Conservation (phyloP, 1,284 basidiomycete genomes). For the Cutaneotrichosporon spelunceum region DNA sequence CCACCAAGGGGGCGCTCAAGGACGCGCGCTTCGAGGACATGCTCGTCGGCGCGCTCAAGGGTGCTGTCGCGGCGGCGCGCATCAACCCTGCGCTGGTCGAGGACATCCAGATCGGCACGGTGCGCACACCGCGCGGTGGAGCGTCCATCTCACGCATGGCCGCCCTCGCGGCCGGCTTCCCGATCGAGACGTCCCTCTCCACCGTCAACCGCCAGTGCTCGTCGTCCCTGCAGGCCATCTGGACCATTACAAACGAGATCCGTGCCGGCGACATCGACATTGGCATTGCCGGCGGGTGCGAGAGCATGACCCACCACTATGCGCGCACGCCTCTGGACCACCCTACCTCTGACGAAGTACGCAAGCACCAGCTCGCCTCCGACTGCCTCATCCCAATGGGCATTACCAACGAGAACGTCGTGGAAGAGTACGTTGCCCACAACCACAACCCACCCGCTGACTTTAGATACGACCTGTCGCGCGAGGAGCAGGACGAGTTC, state of each 20-base stretch:
- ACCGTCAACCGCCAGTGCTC: constrained; percentile 92
- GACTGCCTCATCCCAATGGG: constrained; percentile 97
- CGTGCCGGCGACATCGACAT: constrained; percentile 81
- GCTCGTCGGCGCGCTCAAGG: constrained; percentile 65
- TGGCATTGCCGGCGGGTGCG: constrained; percentile 92
- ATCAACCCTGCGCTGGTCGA: constrained; percentile 80
- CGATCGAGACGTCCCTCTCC: constrained; percentile 59
- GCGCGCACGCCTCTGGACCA: constrained; percentile 68
- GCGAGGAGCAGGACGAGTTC: constrained; percentile 76
- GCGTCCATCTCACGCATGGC: constrained; percentile 25
- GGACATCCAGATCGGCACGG: constrained; percentile 57
- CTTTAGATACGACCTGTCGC: constrained; percentile 54
- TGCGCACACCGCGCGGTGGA: constrained; percentile 49
- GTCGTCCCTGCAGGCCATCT: constrained; percentile 68
- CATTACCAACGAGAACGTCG: constrained; percentile 87
- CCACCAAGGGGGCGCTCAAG: constrained; percentile 83
- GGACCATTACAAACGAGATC: constrained; percentile 72
- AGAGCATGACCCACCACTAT: constrained; percentile 88
- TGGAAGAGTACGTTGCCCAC: constrained; percentile 48
- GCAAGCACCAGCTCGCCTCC: constrained; percentile 69
- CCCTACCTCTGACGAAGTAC: constrained; percentile 74
- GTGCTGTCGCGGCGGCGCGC: constrained; percentile 48
- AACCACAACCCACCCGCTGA: neutral
- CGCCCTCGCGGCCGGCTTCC: constrained; percentile 20
- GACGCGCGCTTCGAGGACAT: constrained; percentile 81